Base-by-base conservation (phyloP, 805 yeast genomes). In the Diddensiella santjacobensis region DNA sequence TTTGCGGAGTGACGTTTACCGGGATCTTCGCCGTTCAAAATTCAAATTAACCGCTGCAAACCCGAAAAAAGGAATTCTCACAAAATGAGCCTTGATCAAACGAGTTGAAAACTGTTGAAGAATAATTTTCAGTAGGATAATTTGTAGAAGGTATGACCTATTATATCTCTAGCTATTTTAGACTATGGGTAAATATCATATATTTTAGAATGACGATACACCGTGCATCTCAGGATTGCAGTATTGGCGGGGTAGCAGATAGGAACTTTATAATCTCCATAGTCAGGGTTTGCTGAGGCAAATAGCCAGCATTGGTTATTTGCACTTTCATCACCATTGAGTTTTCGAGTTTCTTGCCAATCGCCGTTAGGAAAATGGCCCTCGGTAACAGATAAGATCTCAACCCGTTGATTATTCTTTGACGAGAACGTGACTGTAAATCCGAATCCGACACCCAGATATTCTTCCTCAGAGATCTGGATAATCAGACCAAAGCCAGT, bases 291-390 rank as follows among this genome's bases (percentile, higher is more conserved):
- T 3, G 40, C 49, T n/a, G 26, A 18, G 6, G 47, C 40, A 29
- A 40, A 31, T n/a, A 24, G 33, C 49, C 49, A 46, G n/a, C 51
- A 20, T 22, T n/a, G 20, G 22, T 36, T 45, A 3, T 37, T 24
- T 5, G 49, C 49, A 19, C 49, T 40, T 36, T 53, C 57, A 26
- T 53, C 57, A 6, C 57, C 57, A 31, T 53, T 53, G 18, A 53
- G 39, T 17, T 22, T 18, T n/a, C 57, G 45, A n/a, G 44, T 20
- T 5, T 33, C 40, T 29, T 38, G 19, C 48, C 45, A 47, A 13
- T 45, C 38, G 19, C 53, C 51, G 15, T 31, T 20, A 1, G 46
- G 40, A 36, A 10, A 26, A 24, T 37, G 38, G 2, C 48, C 42
- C 22, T 52, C 49, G 3, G n/a, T 31, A 3, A 36, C 30, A 17